Base-by-base conservation (phyloP, 331 rosid genomes). In the Malus hybrid region DNA sequence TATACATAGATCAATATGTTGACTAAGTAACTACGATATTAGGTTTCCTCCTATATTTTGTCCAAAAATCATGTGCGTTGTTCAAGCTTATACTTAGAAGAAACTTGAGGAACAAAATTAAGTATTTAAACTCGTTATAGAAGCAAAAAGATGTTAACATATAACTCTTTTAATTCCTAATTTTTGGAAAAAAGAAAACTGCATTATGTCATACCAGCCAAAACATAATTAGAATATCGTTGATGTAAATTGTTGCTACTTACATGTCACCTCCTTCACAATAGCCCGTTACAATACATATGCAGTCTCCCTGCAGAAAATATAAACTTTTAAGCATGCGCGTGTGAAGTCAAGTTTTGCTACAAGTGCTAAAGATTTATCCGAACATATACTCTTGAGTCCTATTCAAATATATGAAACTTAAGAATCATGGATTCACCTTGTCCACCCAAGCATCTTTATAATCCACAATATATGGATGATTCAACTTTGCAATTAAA, bases 391-490 rank as follows among this genome's bases (percentile, higher is more conserved):
- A 70, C 39, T 73, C 20, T 29, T 10, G 28, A 65, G 29, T 28
- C 77, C 48, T 33, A 36, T 16, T 70, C 19, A 56, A 59, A 68
- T 22, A 16, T 42, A 46, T 31, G 57, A 7, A 59, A 62, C 48
- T 66, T 62, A 28, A 55, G 36, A 69, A 76, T 32, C 22, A 20
- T 4, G 12, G 18, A 22, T 54, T 79, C 73, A 92, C 99, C 97
- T 94, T 94, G 85, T 90, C 99, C 82, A 90, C 95, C 99, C 99
- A 92, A 77, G 99, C 91, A 83, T 92, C 99, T 85, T 90, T 94
- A 83, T 86, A 92, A 76, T 92, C 96, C 83, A 92, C 93, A 54
- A 94, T 85, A 78, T 94, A 92, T 39, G 96, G 97, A 81, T 90
- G 86, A 75, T 92, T 87, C 60, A 94, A 78, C 84, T 90, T 89